Base-by-base conservation (phyloP, 306 rosid genomes). In the Adenanthera pavonina region DNA sequence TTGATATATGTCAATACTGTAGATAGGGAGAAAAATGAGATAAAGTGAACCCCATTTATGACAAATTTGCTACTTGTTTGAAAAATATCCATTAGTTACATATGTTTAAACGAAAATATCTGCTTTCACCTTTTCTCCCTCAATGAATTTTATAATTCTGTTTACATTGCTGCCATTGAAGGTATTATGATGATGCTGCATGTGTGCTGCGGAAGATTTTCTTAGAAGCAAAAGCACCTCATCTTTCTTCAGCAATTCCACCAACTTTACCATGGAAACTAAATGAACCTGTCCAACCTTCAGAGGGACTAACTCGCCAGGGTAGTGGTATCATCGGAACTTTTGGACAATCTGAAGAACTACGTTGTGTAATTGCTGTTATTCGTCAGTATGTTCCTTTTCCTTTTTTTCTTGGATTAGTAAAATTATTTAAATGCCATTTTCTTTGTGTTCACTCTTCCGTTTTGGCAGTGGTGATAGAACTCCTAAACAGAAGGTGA, bases 401-500 rank as follows among this genome's bases (percentile, higher is more conserved):
- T 20, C 34, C 11, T 20, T 59, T 20, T 60, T 30, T 20, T 5
- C 38, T 13, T 61, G 38, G 3, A 74, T 43, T 82, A 19, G 52
- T 73, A 84, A 9, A 2, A 35, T 72, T 74, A 17, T 49, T 69
- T 74, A 30, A 84, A 72, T 53, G 14, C 52, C 61, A 72, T 75
- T 19, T 51, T 77, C 74, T 81, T 76, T 75, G 84, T 78, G 60
- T 80, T 76, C 71, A 78, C 67, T 76, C 43, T 71, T 80, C 72
- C 81, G 53, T 68, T 87, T 81, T 86, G 69, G 84, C 88, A 95
- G 99, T 87, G 99, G 99, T 78, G 99, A 95, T 90, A 89, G 99
- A 91, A 95, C 99, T 85, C 97, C 99, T 78, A 95, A 95, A 83
- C 99, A 95, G 85, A 95, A 95, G 92, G 99, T 95, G 87, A 95